Evolutionary conservation across 2,329 filamentous ascomycete genomes (phyloP).

Genomic region (Calcarisporium arbuscula): DNA sequence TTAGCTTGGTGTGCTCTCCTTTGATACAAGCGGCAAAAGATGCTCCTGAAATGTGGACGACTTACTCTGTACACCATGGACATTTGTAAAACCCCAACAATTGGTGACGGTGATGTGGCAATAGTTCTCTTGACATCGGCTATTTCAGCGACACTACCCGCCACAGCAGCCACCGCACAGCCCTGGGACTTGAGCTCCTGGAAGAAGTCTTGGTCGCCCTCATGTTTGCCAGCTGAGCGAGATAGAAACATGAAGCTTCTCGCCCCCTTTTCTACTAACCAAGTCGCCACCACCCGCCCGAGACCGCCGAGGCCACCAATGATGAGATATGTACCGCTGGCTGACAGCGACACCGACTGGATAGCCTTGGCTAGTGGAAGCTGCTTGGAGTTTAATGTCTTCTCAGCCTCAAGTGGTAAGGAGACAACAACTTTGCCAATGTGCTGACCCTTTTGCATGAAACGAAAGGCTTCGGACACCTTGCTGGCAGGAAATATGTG

Average conservation of each 20-base stretch:
- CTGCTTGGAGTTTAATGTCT: no score
- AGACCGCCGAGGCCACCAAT: constrained; percentile 16
- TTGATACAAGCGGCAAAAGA: background rate
- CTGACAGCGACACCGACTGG: constrained; percentile 2
- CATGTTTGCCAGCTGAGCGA: constrained; percentile 4
- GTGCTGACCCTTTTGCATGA: constrained; percentile 14
- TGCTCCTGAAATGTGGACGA: background rate
- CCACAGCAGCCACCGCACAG: constrained; percentile 13
- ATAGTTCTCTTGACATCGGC: constrained; percentile 7
- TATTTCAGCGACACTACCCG: constrained; percentile 6
- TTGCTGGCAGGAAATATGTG: constrained; percentile 11
- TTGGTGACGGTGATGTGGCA: constrained; percentile 12
- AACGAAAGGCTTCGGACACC: constrained; percentile 12
- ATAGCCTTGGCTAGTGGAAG: no score
- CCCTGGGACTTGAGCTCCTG: constrained; percentile 14
- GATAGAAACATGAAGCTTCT: constrained; percentile 18
- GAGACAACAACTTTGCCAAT: no score
- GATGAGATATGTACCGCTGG: constrained; percentile 12
- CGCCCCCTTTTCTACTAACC: constrained; percentile 17
- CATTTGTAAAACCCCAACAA: constrained; percentile 29
- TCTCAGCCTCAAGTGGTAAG: no score
- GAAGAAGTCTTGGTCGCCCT: constrained; percentile 7
- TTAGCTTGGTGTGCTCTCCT: background rate
- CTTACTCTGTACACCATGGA: constrained; percentile 24
- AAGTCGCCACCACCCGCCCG: constrained; percentile 10